Base-by-base conservation (phyloP, 129 eudicot species). In the Gnaphalium uliginosum region DNA sequence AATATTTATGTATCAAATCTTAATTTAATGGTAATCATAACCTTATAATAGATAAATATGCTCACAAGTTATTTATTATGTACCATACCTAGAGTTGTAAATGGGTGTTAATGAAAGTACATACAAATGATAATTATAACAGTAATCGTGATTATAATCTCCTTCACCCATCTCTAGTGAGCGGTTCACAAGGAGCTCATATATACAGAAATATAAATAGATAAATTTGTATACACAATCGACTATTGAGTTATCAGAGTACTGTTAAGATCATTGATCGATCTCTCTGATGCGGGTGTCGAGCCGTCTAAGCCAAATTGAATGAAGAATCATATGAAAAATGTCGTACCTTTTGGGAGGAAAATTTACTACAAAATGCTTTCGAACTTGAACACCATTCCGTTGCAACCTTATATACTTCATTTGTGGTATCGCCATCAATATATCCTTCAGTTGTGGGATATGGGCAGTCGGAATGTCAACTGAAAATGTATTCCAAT, bases 281-380 rank as follows among this genome's bases (percentile, higher is more conserved):
- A 66, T 66, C 19, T 66, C 71, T 19, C 18, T 33, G 64, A 89
- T 73, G 8, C 80, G 79, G 27, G 83, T 56, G 56, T 92, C 84
- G 2, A 92, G 86, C 29, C 97, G 80, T 41, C 98, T 63, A 25
- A 92, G 91, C 98, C 98, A 92, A 17, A 87, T 79, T 4, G 98
- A 89, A 37, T 92, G 98, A 39, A 92, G 76, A 8, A 92, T 85
- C 96, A 92, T 92, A 70, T 89, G 90, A 66, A 89, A 89, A 0
- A 92, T 94, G 66, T 92, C 96, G 51, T 77, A 89, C 30, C 94
- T 50, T 69, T 87, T 84, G 1, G 98, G 90, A 35, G 98, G 94
- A 33, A 57, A 74, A 75, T 88, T 86, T 0, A 89, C 87, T 65
- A 78, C 96, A 54, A 92, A 92, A 79, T 92, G 96, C 21, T 80